Evolutionary conservation across 352 stramenopile genomes (phyloP).

Genomic region (Phytopythium litorale): DNA sequence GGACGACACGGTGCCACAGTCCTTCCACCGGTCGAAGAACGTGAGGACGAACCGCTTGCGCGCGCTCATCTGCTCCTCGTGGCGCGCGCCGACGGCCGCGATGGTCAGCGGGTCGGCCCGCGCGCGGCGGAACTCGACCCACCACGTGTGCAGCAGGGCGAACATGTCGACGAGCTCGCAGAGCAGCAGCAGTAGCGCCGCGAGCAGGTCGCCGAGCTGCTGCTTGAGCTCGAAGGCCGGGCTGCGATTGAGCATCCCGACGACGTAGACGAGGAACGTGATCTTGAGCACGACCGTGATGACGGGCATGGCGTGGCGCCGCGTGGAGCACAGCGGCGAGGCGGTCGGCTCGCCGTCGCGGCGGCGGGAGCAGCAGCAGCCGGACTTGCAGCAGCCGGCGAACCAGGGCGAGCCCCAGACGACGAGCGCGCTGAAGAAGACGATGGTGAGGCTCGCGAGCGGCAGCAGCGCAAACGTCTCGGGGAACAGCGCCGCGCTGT

Average conservation of each 20-base stretch:
- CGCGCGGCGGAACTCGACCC: slow-evolving; percentile 9
- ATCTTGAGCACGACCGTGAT: slow-evolving; percentile 25
- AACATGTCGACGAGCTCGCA: slow-evolving; percentile 24
- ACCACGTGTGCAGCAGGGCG: slow-evolving; percentile 21
- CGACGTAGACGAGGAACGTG: slow-evolving; percentile 20
- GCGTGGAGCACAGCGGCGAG: slow-evolving; percentile 14
- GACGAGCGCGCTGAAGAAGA: slow-evolving; percentile 17
- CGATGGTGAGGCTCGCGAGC: slow-evolving; percentile 22
- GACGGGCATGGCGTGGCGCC: slow-evolving; percentile 18
- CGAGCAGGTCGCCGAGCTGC: slow-evolving; percentile 18
- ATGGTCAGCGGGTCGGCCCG: slow-evolving; percentile 9
- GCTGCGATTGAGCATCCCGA: slow-evolving; percentile 14
- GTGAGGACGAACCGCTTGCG: slow-evolving; percentile 21
- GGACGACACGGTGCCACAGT: slow-evolving; percentile 27
- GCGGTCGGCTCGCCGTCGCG: neutral
- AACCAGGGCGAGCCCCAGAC: slow-evolving; percentile 25
- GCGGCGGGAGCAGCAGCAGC: slow-evolving; percentile 13
- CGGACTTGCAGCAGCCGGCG: slow-evolving; percentile 13
- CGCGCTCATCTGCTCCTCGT: slow-evolving; percentile 11
- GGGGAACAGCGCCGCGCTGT: slow-evolving; percentile 14
- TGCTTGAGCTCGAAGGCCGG: slow-evolving; percentile 19
- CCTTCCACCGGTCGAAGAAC: slow-evolving; percentile 33
- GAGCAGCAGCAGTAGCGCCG: slow-evolving; percentile 24
- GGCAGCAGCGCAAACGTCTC: slow-evolving; percentile 18
- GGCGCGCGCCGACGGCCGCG: slow-evolving; percentile 13